A percentile compares a stretch with the other conserved stretches of the same genome.
Conservation (phyloP, 352 stramenopile genomes). For the Globisporangium cederbergense region DNA sequence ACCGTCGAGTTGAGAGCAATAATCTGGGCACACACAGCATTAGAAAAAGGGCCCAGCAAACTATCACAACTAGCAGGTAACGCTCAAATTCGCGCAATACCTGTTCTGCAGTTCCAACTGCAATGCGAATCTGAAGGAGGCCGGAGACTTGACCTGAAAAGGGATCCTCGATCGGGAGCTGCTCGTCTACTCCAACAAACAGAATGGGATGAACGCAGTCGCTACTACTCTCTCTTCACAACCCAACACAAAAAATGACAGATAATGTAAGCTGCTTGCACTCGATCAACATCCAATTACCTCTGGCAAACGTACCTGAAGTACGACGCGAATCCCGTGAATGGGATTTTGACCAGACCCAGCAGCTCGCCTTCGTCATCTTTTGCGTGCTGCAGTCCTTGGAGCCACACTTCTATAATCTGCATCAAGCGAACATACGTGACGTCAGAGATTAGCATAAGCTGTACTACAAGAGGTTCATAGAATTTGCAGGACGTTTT, state of each 20-base stretch:
- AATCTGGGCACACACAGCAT: slow-evolving; percentile 17
- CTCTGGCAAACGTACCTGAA: slow-evolving; percentile 24
- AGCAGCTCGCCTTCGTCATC: slow-evolving; percentile 22
- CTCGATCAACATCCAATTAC: neutral
- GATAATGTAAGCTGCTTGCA: neutral
- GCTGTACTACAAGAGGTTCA: neutral
- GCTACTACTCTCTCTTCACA: neutral
- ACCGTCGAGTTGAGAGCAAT: slow-evolving; percentile 27
- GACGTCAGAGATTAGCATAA: slow-evolving; percentile 2
- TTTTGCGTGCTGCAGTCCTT: slow-evolving; percentile 11
- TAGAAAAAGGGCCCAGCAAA: neutral
- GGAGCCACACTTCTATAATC: slow-evolving; percentile 43
- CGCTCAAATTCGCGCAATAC: slow-evolving; percentile 13
- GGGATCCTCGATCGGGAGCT: slow-evolving; percentile 39
- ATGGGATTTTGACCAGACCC: slow-evolving; percentile 32
- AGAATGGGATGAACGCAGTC: slow-evolving; percentile 18
- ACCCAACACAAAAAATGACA: neutral
- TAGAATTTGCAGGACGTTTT: neutral
- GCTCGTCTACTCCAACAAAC: slow-evolving; percentile 28
- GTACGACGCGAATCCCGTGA: slow-evolving; percentile 19
- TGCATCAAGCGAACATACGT: slow-evolving; percentile 6
- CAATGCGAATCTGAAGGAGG: slow-evolving; percentile 29
- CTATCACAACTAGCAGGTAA: neutral
- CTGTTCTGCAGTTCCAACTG: slow-evolving; percentile 54
- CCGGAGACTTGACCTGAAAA: slow-evolving; percentile 36